Percentiles rank a stretch among this genome's conserved stretches.
These are phyloP conservation scores for Sarocladium strictum DNA, from an alignment of 2,329 filamentous ascomycete species.

Conservation along the genomic window DNA sequence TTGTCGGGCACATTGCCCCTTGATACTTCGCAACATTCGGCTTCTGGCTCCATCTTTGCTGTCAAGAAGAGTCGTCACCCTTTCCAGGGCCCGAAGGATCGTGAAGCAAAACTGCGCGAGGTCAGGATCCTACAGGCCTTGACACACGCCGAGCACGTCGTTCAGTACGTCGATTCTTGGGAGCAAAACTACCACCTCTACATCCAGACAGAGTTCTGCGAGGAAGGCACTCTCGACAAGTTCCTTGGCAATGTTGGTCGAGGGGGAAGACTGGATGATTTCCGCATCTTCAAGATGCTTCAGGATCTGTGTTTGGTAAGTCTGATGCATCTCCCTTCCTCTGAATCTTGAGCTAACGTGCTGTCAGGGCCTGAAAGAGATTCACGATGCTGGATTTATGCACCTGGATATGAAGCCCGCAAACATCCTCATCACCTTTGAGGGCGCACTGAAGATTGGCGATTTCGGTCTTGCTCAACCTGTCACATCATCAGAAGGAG, in stretches of 20 bases:
- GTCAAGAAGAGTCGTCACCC: constrained; percentile 89
- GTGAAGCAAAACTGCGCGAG: constrained; percentile 78
- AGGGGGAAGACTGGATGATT: constrained; percentile 87
- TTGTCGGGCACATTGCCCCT: constrained; percentile 40
- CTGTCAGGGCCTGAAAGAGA: constrained; percentile 75
- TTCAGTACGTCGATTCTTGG: constrained; percentile 83
- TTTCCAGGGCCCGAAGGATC: constrained; percentile 71
- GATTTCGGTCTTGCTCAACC: constrained; percentile 78
- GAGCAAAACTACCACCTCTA: constrained; percentile 81
- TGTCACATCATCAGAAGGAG: constrained; percentile 69
- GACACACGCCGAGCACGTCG: constrained; percentile 73
- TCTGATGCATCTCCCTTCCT: constrained; percentile 14
- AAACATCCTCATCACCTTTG: constrained; percentile 76
- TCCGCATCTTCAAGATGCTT: constrained; percentile 97
- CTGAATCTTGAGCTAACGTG: background rate
- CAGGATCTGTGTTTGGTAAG: constrained; percentile 78
- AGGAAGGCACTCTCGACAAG: constrained; percentile 82
- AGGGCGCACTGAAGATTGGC: constrained; percentile 76
- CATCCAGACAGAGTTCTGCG: constrained; percentile 96
- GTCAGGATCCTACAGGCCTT: constrained; percentile 74
- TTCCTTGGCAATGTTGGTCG: constrained; percentile 80
- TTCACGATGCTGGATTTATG: constrained; percentile 82
- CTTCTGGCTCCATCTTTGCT: constrained; percentile 65
- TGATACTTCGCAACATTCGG: constrained; percentile 33
- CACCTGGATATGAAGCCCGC: constrained; percentile 82